Conservation (phyloP, 2,329 filamentous ascomycete species). For the Cytospora schulzeri region DNA sequence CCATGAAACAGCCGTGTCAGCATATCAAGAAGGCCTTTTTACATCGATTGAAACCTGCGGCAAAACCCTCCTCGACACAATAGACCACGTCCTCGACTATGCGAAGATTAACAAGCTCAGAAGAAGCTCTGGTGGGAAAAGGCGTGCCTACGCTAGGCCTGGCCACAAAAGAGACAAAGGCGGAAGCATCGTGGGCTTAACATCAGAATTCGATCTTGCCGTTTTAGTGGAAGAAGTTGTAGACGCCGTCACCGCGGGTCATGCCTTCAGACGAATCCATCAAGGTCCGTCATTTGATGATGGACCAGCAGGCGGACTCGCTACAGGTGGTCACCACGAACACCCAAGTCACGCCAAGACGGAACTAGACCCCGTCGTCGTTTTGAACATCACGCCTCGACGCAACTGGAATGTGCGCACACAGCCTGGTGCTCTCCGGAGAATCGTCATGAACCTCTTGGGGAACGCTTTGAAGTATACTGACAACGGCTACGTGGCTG, state of each 20-base stretch:
- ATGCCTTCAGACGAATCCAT: constrained; percentile 32
- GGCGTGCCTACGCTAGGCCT: neutral
- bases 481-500: constrained; percentile 32
- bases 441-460: constrained; percentile 57
- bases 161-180: constrained; percentile 22
- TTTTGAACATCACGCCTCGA: constrained; percentile 49
- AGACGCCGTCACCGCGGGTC: constrained; percentile 40
- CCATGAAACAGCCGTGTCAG: constrained; percentile 45
- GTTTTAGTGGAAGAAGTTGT: constrained; percentile 39
- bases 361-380: constrained; percentile 12
- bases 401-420: constrained; percentile 52
- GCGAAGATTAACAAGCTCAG: constrained; percentile 50
- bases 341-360: neutral
- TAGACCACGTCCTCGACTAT: constrained; percentile 52
- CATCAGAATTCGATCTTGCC: constrained; percentile 37
- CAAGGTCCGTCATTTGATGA: constrained; percentile 14
- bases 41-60: constrained; percentile 51
- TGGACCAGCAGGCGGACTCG: neutral
- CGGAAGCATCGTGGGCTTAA: constrained; percentile 31
- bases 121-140: constrained; percentile 17
- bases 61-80: constrained; percentile 50
- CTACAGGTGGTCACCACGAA: neutral
- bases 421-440: constrained; percentile 50
- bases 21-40: constrained; percentile 46
- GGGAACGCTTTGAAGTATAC: constrained; percentile 58